Evolutionary conservation across 345 rosid genomes (phyloP), one percentile per base, ranked within the genome.

Genomic region (Brassica carinata): DNA sequence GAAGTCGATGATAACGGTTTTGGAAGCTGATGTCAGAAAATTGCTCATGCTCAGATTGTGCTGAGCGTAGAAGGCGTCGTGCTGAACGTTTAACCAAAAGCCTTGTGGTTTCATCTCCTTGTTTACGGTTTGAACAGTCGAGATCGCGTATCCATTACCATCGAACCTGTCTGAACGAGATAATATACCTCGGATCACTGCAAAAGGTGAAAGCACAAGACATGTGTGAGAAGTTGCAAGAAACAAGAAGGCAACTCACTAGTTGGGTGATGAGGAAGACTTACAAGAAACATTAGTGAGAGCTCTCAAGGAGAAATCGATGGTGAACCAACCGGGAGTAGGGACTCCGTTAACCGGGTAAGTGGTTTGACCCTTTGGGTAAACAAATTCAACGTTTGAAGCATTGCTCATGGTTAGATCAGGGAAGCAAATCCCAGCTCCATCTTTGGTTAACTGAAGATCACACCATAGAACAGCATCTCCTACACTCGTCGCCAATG

Each of bases 41-140:
- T 5, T 83, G 84, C 88, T 89, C 94, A 90, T 88, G 74, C 91
- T 92, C 82, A 92, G 69, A 31, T 90, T 92, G 7, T 87, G 96
- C 70, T 90, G 92, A 0, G 64, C 14, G 69, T 84, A 96, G 84
- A 96, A 96, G 9, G 81, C 84, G 51, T 91, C 87, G 77, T 91
- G 91, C 94, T 95, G 91, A 85, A 95, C 79, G 70, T 95, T 92
- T 85, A 95, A 81, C 99, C 98, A 95, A 36, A 87, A 71, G 19
- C 80, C 80, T 2, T 75, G 68, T 34, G 90, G 93, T 53, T 76
- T 77, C 1, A 86, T 0, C 71, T 76, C 80, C 4, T 5, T 45
- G 40, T 76, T 29, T 40, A 93, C 67, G 3, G 33, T 74, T 76
- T 87, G 77, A 69, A 85, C 92, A 0, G 89, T 84, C 62, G 57